Percentiles rank a stretch among this genome's conserved stretches.
These are phyloP conservation scores for Adansonia rubrostipa DNA, from an alignment of 441 rosid species.

Conservation along the genomic window DNA sequence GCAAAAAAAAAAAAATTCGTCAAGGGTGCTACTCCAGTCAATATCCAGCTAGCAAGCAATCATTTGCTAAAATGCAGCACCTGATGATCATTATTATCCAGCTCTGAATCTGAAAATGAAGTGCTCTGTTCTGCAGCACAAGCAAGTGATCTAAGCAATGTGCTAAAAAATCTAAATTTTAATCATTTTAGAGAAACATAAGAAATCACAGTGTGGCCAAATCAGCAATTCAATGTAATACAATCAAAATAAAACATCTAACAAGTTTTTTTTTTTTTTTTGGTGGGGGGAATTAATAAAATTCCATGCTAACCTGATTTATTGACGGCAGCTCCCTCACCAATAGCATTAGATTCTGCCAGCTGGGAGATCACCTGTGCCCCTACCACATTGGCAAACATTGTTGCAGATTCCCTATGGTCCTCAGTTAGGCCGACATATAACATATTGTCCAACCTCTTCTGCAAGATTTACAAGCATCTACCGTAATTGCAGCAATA, in stretches of 20 bases:
- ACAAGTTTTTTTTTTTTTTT: not conserved
- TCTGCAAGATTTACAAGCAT: slow-evolving; percentile 75
- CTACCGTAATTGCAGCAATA: slow-evolving; percentile 46
- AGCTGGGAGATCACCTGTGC: slow-evolving; percentile 81
- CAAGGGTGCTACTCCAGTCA: slow-evolving; percentile 25
- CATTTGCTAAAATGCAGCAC: slow-evolving; percentile 40
- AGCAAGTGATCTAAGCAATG: slow-evolving; percentile 26
- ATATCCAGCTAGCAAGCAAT: slow-evolving; percentile 16
- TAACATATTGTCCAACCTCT: slow-evolving; percentile 88
- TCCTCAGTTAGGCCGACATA: slow-evolving; percentile 97
- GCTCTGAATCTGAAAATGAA: slow-evolving; percentile 51
- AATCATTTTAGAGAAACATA: not conserved
- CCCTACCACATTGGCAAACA: slow-evolving; percentile 92
- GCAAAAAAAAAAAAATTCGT: slow-evolving; percentile 11
- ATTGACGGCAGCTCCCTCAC: slow-evolving; percentile 32
- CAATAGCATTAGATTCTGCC: slow-evolving; percentile 44
- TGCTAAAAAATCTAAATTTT: slow-evolving; percentile 1
- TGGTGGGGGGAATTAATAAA: not conserved
- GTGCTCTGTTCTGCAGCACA: slow-evolving; percentile 54
- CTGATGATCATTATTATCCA: slow-evolving; percentile 39
- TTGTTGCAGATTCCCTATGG: slow-evolving; percentile 91
- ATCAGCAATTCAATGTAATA: not conserved
- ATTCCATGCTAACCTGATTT: slow-evolving; percentile 54
- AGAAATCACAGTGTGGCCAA: slow-evolving; percentile 15
- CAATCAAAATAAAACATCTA: not conserved